Evolutionary conservation across 805 yeast species (phyloP).

Genomic region (Lipomyces anomalus): DNA sequence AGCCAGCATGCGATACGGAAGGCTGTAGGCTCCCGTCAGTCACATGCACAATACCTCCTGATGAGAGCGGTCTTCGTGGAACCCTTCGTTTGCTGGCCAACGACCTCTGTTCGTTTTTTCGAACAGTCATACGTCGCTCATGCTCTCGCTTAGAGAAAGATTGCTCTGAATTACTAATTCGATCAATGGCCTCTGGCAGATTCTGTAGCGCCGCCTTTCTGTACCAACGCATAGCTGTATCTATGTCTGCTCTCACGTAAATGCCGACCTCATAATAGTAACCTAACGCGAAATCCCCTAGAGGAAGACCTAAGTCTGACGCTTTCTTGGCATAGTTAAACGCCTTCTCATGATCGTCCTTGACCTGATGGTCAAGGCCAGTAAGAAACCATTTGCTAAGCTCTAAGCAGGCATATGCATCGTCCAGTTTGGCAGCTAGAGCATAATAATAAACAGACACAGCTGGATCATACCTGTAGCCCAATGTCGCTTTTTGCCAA

Average conservation of each 20-base stretch:
- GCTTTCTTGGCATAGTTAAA: slow-evolving; percentile 60
- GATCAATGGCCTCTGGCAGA: slow-evolving; percentile 6
- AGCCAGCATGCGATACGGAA: too few species aligned
- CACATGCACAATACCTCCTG: too few species aligned
- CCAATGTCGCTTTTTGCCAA: slow-evolving; percentile 15
- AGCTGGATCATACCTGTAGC: slow-evolving; percentile 19
- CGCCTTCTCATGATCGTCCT: slow-evolving; percentile 57
- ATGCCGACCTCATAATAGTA: slow-evolving; percentile 63
- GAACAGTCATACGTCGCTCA: neutral
- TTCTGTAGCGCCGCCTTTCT: slow-evolving; percentile 46
- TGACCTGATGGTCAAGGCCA: slow-evolving; percentile 51
- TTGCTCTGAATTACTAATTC: neutral
- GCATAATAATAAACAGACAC: slow-evolving; percentile 24
- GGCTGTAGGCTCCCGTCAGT: too few species aligned
- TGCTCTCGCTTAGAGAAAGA: slow-evolving; percentile 5
- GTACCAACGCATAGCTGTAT: slow-evolving; percentile 47
- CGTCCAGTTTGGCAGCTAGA: slow-evolving; percentile 28
- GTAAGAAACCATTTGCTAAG: slow-evolving; percentile 59
- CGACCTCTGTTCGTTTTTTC: slow-evolving; percentile 4
- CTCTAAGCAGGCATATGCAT: slow-evolving; percentile 34
- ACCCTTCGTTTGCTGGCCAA: slow-evolving; percentile 1
- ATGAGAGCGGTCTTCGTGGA: too few species aligned
- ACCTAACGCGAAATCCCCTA: slow-evolving; percentile 67
- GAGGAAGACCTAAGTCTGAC: slow-evolving; percentile 53
- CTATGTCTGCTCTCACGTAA: slow-evolving; percentile 43